These are phyloP conservation scores for Lasiosphaeris hirsuta DNA, from an alignment of 495 filamentous ascomycete genomes.

Conservation along the genomic window DNA sequence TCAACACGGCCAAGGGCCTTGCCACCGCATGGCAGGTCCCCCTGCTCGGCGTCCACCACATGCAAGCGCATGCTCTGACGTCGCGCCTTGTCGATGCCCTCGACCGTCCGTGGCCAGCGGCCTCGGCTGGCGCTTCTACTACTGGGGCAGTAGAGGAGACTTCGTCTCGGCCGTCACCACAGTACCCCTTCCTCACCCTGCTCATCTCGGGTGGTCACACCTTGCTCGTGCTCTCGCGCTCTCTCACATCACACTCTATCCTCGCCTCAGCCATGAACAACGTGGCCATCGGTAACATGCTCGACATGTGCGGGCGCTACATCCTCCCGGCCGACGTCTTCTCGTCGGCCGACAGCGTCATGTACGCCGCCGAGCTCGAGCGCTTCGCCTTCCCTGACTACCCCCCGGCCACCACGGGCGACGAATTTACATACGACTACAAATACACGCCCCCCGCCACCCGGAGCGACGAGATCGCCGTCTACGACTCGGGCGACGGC, in stretches of 20 bases:
- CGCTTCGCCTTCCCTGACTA: slow-evolving; percentile 67
- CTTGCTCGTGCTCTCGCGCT: slow-evolving; percentile 69
- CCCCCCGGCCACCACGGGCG: slow-evolving; percentile 8
- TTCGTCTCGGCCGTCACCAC: slow-evolving; percentile 27
- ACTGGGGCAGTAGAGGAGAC: not conserved
- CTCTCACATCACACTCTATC: slow-evolving; percentile 61
- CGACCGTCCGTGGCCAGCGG: slow-evolving; percentile 11
- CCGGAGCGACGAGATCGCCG: slow-evolving; percentile 52
- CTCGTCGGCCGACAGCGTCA: slow-evolving; percentile 45
- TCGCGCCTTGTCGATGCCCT: slow-evolving; percentile 73
- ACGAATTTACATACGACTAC: slow-evolving; percentile 15
- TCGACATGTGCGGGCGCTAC: slow-evolving; percentile 80
- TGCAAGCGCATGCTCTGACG: slow-evolving; percentile 94
- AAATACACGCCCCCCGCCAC: slow-evolving; percentile 50
- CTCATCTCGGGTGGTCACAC: slow-evolving; percentile 95
- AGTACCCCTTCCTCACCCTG: slow-evolving; percentile 81
- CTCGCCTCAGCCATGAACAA: slow-evolving; percentile 63
- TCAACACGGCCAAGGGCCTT: slow-evolving; percentile 86
- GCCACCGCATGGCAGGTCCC: slow-evolving; percentile 79
- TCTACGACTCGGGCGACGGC: slow-evolving; percentile 16
- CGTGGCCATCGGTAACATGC: slow-evolving; percentile 76
- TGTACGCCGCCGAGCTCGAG: slow-evolving; percentile 78
- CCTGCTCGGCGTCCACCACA: slow-evolving; percentile 84
- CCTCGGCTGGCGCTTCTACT: not conserved
- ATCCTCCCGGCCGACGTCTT: slow-evolving; percentile 59